A percentile compares a stretch with the other conserved stretches of the same genome.
These are phyloP conservation scores for Galerina marginata DNA, from an alignment of 768 basidiomycete species.

Conservation along the genomic window DNA sequence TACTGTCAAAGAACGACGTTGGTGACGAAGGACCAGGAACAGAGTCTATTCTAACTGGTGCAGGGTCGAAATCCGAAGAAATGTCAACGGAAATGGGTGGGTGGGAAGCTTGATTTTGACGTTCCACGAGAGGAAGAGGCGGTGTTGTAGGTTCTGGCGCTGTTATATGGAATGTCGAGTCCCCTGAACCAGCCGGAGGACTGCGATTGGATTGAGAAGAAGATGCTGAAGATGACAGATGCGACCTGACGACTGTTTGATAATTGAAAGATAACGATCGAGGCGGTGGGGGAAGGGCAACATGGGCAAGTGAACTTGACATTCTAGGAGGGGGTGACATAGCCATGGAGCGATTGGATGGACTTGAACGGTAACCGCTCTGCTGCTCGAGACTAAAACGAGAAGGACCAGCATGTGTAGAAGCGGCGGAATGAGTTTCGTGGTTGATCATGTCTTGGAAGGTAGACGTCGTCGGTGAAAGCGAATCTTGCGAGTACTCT, in stretches of 20 bases:
- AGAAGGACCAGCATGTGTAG: conserved; percentile 32
- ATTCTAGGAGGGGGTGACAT: conserved; percentile 67
- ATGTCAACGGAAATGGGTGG: conserved; percentile 48
- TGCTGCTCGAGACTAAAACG: conserved; percentile 32
- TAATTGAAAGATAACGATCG: conserved; percentile 41
- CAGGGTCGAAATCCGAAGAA: conserved; percentile 40
- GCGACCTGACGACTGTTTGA: conserved; percentile 8
- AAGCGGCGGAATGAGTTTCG: conserved; percentile 26
- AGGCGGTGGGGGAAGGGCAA: conserved; percentile 65
- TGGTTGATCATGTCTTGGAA: conserved; percentile 66
- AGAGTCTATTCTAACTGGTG: conserved; percentile 55
- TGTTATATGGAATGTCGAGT: conserved; percentile 39
- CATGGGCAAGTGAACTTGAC: conserved; percentile 63
- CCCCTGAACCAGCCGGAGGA: conserved; percentile 25
- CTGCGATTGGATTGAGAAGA: conserved; percentile 24
- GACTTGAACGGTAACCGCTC: conserved; percentile 28
- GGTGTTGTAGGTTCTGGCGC: conserved; percentile 52
- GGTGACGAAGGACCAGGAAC: conserved; percentile 71
- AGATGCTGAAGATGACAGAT: conserved; percentile 26
- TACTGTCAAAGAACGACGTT: conserved; percentile 76
- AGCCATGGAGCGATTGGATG: conserved; percentile 40
- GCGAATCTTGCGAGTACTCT: conserved; percentile 69
- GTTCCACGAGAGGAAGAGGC: conserved; percentile 42
- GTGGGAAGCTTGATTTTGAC: conserved; percentile 2
- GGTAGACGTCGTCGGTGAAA: conserved; percentile 74